These are phyloP conservation scores for Miscanthus lutarioriparius DNA, from an alignment of 176 grass and related monocot species.

Conservation along the genomic window DNA sequence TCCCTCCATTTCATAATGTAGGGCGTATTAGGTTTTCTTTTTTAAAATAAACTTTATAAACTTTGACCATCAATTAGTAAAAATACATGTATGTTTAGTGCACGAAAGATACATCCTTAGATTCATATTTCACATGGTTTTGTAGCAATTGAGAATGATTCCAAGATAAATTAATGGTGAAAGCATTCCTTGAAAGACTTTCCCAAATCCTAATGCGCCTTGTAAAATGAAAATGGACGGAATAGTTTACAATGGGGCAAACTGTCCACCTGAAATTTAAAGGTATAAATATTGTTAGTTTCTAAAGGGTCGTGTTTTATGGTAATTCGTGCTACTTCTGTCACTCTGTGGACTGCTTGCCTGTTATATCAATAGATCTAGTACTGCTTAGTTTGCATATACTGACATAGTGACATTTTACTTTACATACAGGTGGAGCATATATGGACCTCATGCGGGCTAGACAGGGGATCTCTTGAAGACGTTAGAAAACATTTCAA, in stretches of 20 bases:
- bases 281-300: background rate
- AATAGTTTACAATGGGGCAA: background rate
- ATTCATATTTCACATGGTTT: background rate
- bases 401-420: background rate
- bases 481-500: constrained; percentile 47
- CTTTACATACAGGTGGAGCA: constrained; percentile 54
- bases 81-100: background rate
- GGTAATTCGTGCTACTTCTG: background rate
- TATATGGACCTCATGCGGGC: constrained; percentile 50
- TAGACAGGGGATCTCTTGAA: constrained; percentile 49
- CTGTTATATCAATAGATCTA: background rate
- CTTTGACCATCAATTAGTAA: background rate
- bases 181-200: background rate
- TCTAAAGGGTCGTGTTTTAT: background rate
- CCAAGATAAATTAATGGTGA: background rate
- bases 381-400: background rate
- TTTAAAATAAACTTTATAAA: background rate
- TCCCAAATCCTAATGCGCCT: too few relatives aligned
- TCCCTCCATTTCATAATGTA: too few relatives aligned
- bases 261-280: background rate
- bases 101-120: too few relatives aligned
- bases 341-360: background rate
- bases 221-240: background rate
- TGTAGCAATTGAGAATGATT: background rate
- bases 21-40: too few relatives aligned